Evolutionary conservation across 495 filamentous ascomycete species (phyloP).

Genomic region (Haplographium delicatum): DNA sequence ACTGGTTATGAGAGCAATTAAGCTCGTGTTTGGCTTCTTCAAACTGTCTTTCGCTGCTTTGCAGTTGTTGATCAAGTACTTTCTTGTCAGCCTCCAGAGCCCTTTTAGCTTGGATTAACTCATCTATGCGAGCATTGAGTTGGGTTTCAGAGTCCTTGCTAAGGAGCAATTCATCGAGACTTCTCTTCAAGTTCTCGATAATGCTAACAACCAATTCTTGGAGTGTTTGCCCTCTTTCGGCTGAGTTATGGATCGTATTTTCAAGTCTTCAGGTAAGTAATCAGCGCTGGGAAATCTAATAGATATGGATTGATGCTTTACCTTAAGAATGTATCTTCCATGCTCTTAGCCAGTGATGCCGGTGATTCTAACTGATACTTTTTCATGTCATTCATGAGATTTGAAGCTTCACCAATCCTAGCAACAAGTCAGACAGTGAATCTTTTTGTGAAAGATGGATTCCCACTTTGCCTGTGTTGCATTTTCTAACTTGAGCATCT

Average conservation of each 20-base stretch:
- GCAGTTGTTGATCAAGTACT: conserved; percentile 8
- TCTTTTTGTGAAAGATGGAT: neutral
- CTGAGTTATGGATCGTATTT: neutral
- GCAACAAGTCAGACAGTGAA: neutral
- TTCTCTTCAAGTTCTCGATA: conserved; percentile 15
- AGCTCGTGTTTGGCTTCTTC: conserved; percentile 25
- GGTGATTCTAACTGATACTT: conserved; percentile 6
- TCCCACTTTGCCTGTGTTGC: conserved; percentile 18
- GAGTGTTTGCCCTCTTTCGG: neutral
- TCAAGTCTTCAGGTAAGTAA: conserved; percentile 1
- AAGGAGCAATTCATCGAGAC: conserved; percentile 11
- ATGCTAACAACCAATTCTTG: conserved; percentile 4
- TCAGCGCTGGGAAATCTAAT: neutral
- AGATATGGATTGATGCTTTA: neutral
- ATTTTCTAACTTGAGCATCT: conserved; percentile 1
- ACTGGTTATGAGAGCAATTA: conserved; percentile 10
- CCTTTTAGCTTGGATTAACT: conserved; percentile 16
- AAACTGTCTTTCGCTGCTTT: conserved; percentile 16
- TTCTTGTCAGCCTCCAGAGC: conserved; percentile 1
- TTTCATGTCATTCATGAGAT: conserved; percentile 2
- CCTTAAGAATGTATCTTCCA: conserved; percentile 18
- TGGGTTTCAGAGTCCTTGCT: conserved; percentile 8
- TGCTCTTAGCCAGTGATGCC: conserved; percentile 9
- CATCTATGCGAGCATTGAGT: conserved; percentile 13
- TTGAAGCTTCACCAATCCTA: conserved; percentile 13